Evolutionary conservation across 2,329 filamentous ascomycete species (phyloP).

Genomic region (Fusarium musae): DNA sequence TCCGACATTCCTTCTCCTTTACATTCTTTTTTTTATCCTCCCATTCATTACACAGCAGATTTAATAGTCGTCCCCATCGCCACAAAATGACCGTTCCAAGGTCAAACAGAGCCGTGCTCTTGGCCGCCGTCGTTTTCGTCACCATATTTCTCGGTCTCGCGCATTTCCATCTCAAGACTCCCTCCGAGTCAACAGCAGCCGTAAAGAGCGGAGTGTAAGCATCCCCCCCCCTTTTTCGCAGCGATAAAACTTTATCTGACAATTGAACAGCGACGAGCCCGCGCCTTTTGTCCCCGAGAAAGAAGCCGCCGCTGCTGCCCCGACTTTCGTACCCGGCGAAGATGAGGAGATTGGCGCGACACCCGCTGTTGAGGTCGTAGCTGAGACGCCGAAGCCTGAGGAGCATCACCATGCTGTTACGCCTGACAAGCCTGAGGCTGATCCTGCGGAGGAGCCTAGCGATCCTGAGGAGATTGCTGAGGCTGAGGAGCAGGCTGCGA

Average conservation of each 20-base stretch:
- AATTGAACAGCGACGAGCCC: constrained; percentile 6
- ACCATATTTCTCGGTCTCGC: constrained; percentile 27
- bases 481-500: constrained; percentile 4
- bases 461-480: constrained; percentile 16
- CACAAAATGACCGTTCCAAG: constrained; percentile 20
- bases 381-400: not conserved
- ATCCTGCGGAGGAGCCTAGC: constrained; percentile 12
- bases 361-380: not conserved
- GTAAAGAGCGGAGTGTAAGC: constrained; percentile 14
- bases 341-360: constrained; percentile 12
- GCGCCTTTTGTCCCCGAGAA: constrained; percentile 25
- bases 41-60: not conserved
- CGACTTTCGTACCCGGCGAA: constrained; percentile 16
- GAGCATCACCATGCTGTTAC: not conserved
- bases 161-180: constrained; percentile 24
- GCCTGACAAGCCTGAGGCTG: not conserved
- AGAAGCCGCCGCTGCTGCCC: constrained; percentile 12
- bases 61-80: not conserved
- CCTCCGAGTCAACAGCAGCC: constrained; percentile 1
- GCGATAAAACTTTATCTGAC: not conserved
- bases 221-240: not conserved
- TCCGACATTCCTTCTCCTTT: not conserved
- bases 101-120: constrained; percentile 24
- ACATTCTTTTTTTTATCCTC: not conserved
- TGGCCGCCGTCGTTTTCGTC: constrained; percentile 26